Conservation (phyloP, 192 early-diverging fungal species). For the Coemansia sp. region DNA sequence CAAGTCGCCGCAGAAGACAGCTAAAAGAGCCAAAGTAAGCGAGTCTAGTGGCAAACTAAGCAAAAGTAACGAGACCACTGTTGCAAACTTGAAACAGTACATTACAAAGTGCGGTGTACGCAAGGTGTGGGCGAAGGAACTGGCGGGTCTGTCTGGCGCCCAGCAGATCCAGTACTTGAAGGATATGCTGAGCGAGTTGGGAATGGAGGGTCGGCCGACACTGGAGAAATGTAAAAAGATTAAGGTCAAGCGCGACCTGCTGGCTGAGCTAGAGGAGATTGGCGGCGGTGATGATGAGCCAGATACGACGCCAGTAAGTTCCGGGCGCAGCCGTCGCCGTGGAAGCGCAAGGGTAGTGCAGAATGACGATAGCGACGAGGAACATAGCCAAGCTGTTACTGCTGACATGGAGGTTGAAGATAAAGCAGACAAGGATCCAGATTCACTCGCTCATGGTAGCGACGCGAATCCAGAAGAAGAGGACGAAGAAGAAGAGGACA, state of each 20-base stretch:
- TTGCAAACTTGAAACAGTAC: conserved; percentile 47
- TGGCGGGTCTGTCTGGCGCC: conserved; percentile 37
- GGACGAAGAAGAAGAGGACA: conserved; percentile 1
- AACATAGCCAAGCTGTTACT: not conserved
- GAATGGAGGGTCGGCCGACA: conserved; percentile 57
- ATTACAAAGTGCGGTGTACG: conserved; percentile 49
- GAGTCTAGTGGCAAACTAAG: not conserved
- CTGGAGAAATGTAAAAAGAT: conserved; percentile 59
- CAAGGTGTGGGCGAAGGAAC: conserved; percentile 55
- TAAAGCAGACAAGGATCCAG: not conserved
- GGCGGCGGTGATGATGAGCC: conserved; percentile 27
- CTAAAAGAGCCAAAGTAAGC: conserved; percentile 16
- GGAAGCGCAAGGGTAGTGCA: conserved; percentile 4
- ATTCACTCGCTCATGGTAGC: not conserved
- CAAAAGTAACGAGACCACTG: conserved; percentile 20
- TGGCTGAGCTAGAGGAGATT: conserved; percentile 55
- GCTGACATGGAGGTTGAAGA: not conserved
- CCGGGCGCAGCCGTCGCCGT: conserved; percentile 24
- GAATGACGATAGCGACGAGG: conserved; percentile 13
- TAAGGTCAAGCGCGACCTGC: conserved; percentile 56
- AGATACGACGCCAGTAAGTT: not conserved
- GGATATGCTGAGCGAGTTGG: conserved; percentile 42
- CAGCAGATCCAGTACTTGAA: conserved; percentile 54
- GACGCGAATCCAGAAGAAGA: conserved; percentile 2
- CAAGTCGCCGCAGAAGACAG: not conserved